A percentile compares a stretch with the other conserved stretches of the same genome.
Evolutionary conservation across 257 asterid species (phyloP).

Genomic region (Ballota nigra): DNA sequence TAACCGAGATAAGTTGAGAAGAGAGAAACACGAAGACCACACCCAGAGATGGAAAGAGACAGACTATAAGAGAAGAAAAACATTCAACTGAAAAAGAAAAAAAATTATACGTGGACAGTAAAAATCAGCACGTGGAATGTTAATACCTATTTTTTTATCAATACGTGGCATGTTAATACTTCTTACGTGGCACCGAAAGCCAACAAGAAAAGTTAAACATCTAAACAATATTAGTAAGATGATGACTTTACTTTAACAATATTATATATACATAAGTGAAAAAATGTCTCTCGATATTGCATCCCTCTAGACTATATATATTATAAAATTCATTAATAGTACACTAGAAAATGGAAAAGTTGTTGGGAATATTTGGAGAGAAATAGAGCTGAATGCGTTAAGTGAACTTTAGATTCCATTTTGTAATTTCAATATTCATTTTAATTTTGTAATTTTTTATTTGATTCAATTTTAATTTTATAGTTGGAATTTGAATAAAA

Average conservation of each 20-base stretch:
- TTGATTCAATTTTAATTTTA: no score
- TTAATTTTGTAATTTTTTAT: no score
- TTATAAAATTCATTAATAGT: no score
- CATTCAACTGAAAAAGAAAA: background rate
- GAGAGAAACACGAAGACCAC: background rate
- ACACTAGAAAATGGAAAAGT: background rate
- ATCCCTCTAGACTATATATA: background rate
- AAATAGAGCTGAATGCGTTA: no score
- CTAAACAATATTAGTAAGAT: background rate
- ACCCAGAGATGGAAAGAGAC: background rate
- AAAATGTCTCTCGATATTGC: background rate
- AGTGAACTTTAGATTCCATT: no score
- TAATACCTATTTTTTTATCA: no score
- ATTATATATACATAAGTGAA: no score
- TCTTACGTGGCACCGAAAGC: background rate
- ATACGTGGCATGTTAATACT: background rate
- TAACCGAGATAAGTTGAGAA: background rate
- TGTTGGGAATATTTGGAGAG: no score
- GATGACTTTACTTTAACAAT: background rate
- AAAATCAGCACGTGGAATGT: background rate
- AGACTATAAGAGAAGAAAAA: background rate
- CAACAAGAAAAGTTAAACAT: background rate
- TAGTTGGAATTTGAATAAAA: background rate
- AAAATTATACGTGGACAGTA: background rate
- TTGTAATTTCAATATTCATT: no score